phyloP scores from a whole-genome alignment of 2,329 filamentous ascomycete species.

The Fusarium nelsonii region DNA sequence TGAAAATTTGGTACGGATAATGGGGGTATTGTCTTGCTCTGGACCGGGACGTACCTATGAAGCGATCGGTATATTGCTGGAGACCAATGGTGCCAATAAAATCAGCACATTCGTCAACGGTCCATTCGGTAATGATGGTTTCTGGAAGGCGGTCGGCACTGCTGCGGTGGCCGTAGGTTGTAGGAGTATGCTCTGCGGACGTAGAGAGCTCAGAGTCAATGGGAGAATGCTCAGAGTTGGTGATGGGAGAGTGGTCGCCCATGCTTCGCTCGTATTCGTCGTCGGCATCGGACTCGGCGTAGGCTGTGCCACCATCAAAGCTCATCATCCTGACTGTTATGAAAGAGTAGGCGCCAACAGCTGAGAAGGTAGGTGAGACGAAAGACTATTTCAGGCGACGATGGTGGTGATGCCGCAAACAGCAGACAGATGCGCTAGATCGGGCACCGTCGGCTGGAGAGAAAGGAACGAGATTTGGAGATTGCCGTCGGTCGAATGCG shows the following conservation, averaged over 20 bases:
- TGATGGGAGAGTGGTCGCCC: conserved; percentile 74
- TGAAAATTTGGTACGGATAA: neutral
- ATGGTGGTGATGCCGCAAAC: conserved; percentile 28
- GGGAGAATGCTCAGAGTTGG: conserved; percentile 76
- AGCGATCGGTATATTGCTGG: conserved; percentile 83
- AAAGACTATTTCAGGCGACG: conserved; percentile 22
- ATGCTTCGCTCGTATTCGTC: conserved; percentile 85
- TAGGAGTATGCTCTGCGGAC: conserved; percentile 80
- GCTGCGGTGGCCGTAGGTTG: conserved; percentile 77
- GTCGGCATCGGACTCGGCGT: conserved; percentile 84
- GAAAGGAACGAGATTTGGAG: conserved; percentile 18
- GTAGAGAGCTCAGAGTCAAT: conserved; percentile 79
- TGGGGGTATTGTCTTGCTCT: neutral
- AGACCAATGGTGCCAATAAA: conserved; percentile 85
- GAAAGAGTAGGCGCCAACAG: conserved; percentile 32
- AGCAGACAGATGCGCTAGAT: conserved; percentile 28
- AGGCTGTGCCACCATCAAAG: conserved; percentile 75
- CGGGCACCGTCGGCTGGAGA: conserved; percentile 29
- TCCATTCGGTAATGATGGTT: conserved; percentile 83
- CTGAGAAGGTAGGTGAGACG: conserved; percentile 11
- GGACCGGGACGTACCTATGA: conserved; percentile 75
- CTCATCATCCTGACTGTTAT: conserved; percentile 60
- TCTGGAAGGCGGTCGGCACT: conserved; percentile 76
- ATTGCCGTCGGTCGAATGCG: conserved; percentile 25
- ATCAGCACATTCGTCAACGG: conserved; percentile 88